Evolutionary conservation across 2,329 filamentous ascomycete species (phyloP), one percentile per base, ranked within the genome.

Genomic region (Aureobasidium sp.): DNA sequence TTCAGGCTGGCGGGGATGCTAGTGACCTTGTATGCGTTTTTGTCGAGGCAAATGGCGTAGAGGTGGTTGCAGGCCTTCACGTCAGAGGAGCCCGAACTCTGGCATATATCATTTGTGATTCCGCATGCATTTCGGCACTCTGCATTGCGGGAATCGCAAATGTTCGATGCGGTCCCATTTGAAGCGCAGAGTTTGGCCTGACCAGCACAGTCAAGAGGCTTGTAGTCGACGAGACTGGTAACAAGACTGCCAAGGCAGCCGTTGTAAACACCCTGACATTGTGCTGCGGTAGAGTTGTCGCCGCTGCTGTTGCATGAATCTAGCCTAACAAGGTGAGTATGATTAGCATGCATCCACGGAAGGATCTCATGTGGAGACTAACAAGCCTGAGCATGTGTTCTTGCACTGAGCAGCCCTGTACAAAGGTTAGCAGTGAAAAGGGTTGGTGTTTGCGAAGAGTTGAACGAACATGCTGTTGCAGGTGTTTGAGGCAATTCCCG

Each of bases 1-100:
- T 41, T 50, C n/a, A 52, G 27, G 59, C 30, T 45, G 41, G 59
- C 59, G 27, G 50, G 42, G 9, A 52, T 62, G 59, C 50, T 62
- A 50, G 41, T 49, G 16, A 39, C 52, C n/a, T 25, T 57, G 49
- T 37, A 52, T 21, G 21, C 10, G 11, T 13, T 10, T 6, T 21
- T 15, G n/a, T 45, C 27, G 2, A n/a, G 48, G 29, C 60, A 45
- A 27, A 57, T 16, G 27, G 47, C 44, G 50, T 48, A 55, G 8
- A 47, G 32, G 60, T 48, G 36, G 44, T 57, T 41, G 27, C 49
- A 53, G 15, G 41, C 21, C 21, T 21, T 21, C 21, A 21, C 21
- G 21, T 21, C 21, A 21, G 21, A 21, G 21, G 21, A 21, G 21
- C 21, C 21, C 21, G 21, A 21, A 21, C 21, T 27, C 10, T 42